Evolutionary conservation across 2,329 filamentous ascomycete species (phyloP).

Genomic region (Pestalotiopsis sp.): DNA sequence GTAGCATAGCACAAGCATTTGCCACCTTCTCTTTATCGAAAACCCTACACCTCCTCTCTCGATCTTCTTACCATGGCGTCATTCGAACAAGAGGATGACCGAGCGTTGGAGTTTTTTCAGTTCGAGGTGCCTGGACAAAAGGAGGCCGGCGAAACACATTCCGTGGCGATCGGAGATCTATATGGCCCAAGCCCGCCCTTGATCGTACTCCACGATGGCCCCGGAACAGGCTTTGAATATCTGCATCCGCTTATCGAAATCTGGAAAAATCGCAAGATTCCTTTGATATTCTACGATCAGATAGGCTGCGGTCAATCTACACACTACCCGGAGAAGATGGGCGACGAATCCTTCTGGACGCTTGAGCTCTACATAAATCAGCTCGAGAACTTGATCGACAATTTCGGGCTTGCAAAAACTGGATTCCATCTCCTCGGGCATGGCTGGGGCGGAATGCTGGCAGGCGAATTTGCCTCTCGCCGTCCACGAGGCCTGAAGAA

Average conservation of each 20-base stretch:
- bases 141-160: too few species aligned
- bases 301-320: conserved; percentile 21
- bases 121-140: too few species aligned
- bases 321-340: conserved; percentile 16
- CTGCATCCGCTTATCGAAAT: conserved; percentile 13
- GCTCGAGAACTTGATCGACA: conserved; percentile 17
- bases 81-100: too few species aligned
- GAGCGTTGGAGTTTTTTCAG: too few species aligned
- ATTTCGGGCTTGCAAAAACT: conserved; percentile 13
- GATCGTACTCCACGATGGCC: conserved; percentile 18
- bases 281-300: conserved; percentile 22
- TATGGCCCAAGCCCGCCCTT: conserved; percentile 5
- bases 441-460: conserved; percentile 21
- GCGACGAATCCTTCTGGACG: conserved; percentile 18
- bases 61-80: too few species aligned
- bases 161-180: too few species aligned
- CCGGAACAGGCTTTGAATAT: conserved; percentile 20
- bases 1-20: too few species aligned
- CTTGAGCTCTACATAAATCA: conserved; percentile 18
- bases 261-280: conserved; percentile 6
- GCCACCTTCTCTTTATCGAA: too few species aligned
- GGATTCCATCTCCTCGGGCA: conserved; percentile 20
- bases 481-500: not conserved
- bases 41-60: too few species aligned
- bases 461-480: conserved; percentile 13